Percentiles rank a stretch among this genome's conserved stretches.
Evolutionary conservation across 805 yeast species (phyloP).

Genomic region (Tetrapisispora phaffii): DNA sequence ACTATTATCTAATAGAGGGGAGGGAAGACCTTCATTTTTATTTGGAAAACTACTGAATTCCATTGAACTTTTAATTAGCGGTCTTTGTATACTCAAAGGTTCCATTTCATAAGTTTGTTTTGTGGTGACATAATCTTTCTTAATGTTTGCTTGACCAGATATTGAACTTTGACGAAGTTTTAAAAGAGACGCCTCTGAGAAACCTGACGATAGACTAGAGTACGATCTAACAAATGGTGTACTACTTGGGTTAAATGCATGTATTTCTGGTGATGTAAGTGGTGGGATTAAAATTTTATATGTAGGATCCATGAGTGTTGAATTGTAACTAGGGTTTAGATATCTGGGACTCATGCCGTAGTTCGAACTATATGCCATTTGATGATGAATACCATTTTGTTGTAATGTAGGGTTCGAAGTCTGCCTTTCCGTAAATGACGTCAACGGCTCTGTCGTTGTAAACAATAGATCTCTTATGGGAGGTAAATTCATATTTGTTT

Average conservation of each 20-base stretch:
- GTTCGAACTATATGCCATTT: neutral
- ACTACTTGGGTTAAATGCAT: neutral
- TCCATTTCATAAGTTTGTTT: neutral
- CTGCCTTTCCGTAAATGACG: neutral
- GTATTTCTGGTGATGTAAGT: neutral
- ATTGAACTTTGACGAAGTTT: neutral
- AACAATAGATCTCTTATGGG: neutral
- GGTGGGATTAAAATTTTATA: neutral
- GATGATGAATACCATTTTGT: neutral
- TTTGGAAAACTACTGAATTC: neutral
- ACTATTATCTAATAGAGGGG: too few relatives aligned
- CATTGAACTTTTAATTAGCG: neutral
- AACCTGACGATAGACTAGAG: neutral
- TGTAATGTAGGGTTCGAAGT: neutral
- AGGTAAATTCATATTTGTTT: neutral
- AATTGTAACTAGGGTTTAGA: neutral
- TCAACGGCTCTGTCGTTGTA: neutral
- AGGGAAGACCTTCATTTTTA: neutral
- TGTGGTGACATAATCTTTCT: neutral
- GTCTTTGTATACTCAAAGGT: neutral
- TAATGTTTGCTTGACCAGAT: neutral
- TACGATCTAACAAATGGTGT: neutral
- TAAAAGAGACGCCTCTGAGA: neutral
- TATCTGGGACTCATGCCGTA: neutral
- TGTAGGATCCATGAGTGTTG: neutral